These are phyloP conservation scores for Cantharellus cinnabarinus DNA, from an alignment of 768 basidiomycete genomes.

Conservation along the genomic window DNA sequence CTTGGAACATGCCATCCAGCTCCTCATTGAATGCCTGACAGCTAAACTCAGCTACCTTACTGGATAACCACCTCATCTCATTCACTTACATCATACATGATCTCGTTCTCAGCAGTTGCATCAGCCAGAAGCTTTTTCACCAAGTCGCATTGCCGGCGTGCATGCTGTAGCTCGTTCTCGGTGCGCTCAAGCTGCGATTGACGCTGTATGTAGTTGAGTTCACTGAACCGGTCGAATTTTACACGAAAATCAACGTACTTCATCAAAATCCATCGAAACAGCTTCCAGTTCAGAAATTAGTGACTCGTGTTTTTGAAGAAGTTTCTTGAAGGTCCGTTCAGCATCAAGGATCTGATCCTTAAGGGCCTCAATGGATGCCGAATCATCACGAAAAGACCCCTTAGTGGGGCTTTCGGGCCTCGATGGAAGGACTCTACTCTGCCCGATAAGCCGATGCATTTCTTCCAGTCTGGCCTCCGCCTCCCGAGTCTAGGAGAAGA, in stretches of 20 bases:
- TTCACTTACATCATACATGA: constrained; percentile 66
- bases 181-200: constrained; percentile 39
- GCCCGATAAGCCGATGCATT: constrained; percentile 54
- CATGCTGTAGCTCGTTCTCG: constrained; percentile 42
- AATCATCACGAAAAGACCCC: constrained; percentile 1
- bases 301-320: constrained; percentile 33
- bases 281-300: constrained; percentile 31
- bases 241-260: constrained; percentile 23
- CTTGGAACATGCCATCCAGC: constrained; percentile 76
- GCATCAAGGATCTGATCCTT: constrained; percentile 35
- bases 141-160: constrained; percentile 55
- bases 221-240: neutral
- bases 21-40: constrained; percentile 82
- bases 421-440: constrained; percentile 32
- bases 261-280: constrained; percentile 31
- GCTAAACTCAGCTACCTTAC: neutral
- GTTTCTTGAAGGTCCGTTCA: constrained; percentile 34
- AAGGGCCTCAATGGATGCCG: constrained; percentile 17
- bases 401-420: constrained; percentile 18
- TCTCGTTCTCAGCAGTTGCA: constrained; percentile 70
- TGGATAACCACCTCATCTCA: neutral
- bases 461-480: constrained; percentile 66
- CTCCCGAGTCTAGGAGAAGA: constrained; percentile 35
- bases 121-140: constrained; percentile 61
- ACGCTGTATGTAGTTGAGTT: constrained; percentile 22